Base-by-base conservation (phyloP, 805 yeast genomes). In the Candida chilensis region DNA sequence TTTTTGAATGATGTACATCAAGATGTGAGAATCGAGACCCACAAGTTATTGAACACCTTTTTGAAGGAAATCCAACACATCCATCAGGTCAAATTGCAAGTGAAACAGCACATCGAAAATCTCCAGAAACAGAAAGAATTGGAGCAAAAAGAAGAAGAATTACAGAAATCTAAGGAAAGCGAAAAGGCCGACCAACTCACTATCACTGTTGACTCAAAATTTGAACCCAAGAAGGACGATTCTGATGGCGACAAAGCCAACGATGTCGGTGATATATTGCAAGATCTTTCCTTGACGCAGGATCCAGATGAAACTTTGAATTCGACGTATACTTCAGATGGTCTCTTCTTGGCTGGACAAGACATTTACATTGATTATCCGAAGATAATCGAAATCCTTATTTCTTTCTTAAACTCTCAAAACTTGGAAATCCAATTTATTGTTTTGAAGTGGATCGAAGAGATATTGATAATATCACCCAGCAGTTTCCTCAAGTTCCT, bases 11-110 rank as follows among this genome's bases (percentile, higher is more conserved):
- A 84, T 41, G 67, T 90, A 2, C 86, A 86, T 37, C 75, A 78
- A 32, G 97, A 90, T 51, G 94, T 92, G 3, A 65, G 95, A 39
- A 77, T 80, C 2, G 86, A 85, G 25, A 87, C 97, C 0, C 84
- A 80, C 35, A 77, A 80, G 27, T 71, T 88, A 21, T 52, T 92
- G 36, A 82, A 79, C 36, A 67, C 74, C 3, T 71, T 92, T 35
- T 59, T 92, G 19, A 81, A 77, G 40, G 97, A 92, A 47, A 80
- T 90, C 30, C 75, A 74, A 40, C 64, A 84, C 24, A 72, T 88
- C n/a, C 64, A 82, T 15, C 78, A 78, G 38, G 74, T 90, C 21
- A 79, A 77, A 46, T 54, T 62, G 27, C 58, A 67, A 26, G 68
- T 74, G 1, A 65, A 64, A 29, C 54, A 43, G 24, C 10, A 20